Evolutionary conservation across 805 yeast genomes (phyloP).

Genomic region (Cyberlindnera maritima): DNA sequence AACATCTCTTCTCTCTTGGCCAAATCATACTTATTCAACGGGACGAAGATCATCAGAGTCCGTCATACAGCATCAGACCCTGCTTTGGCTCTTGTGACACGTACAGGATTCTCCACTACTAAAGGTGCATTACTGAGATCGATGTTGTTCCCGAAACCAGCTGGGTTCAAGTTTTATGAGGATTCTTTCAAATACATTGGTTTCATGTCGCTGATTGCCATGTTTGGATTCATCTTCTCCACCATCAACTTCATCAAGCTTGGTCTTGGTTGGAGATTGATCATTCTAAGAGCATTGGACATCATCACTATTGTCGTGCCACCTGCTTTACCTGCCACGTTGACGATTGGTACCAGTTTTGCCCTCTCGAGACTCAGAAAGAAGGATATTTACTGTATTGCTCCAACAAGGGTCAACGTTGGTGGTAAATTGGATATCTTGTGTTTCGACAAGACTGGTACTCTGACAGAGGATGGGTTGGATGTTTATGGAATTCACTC

Average conservation of each 20-base stretch:
- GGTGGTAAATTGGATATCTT: constrained; percentile 90
- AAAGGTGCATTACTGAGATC: constrained; percentile 93
- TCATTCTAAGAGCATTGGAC: constrained; percentile 87
- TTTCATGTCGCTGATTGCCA: constrained; percentile 84
- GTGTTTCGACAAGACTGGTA: constrained; percentile 97
- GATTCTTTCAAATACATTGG: constrained; percentile 97
- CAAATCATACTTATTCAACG: constrained; percentile 76
- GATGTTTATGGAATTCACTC: constrained; percentile 75
- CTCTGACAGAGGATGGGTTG: constrained; percentile 93
- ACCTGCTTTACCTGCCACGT: constrained; percentile 96
- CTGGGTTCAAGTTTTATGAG: constrained; percentile 86
- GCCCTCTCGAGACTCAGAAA: constrained; percentile 74
- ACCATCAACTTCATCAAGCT: constrained; percentile 78
- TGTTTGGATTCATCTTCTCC: constrained; percentile 78
- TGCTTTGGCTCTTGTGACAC: constrained; percentile 82
- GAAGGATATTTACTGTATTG: constrained; percentile 77
- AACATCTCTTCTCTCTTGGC: constrained; percentile 65
- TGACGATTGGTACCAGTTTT: constrained; percentile 94
- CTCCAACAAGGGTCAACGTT: constrained; percentile 93
- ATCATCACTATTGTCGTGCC: constrained; percentile 96
- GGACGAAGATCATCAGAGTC: constrained; percentile 85
- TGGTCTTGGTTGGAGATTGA: constrained; percentile 65
- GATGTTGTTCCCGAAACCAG: constrained; percentile 95
- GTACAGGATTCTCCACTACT: constrained; percentile 93
- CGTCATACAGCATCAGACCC: constrained; percentile 54